Evolutionary conservation across 2,329 filamentous ascomycete species (phyloP).

Genomic region (Raffaelea deltoideospora): DNA sequence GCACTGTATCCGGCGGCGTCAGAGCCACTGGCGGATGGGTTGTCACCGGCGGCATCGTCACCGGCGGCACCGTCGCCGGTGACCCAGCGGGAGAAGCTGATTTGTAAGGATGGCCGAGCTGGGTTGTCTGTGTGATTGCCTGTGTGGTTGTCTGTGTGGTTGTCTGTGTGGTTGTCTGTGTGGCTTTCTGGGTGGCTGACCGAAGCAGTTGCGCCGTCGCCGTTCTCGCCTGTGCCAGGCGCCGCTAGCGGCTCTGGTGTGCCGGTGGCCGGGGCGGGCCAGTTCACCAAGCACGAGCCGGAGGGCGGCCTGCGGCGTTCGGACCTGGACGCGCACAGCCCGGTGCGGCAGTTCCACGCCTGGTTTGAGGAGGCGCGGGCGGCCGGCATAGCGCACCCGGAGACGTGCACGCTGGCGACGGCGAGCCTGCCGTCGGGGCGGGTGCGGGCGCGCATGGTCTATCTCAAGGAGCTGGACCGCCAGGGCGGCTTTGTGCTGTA

Average conservation of each 20-base stretch:
- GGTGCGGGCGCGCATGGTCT: constrained; percentile 74
- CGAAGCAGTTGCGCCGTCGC: constrained; percentile 11
- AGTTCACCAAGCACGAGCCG: constrained; percentile 45
- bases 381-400: constrained; percentile 51
- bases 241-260: not conserved
- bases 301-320: constrained; percentile 40
- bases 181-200: too few species aligned
- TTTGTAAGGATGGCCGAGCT: too few species aligned
- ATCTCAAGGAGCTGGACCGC: constrained; percentile 84
- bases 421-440: constrained; percentile 69
- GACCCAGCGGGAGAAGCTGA: constrained; percentile 7
- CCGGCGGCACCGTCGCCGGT: too few species aligned
- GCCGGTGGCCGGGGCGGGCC: constrained; percentile 45
- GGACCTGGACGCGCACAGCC: constrained; percentile 46
- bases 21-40: constrained; percentile 2
- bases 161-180: too few species aligned
- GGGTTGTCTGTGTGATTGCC: too few species aligned
- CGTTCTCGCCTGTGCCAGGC: not conserved
- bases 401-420: constrained; percentile 79
- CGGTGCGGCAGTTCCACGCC: constrained; percentile 69
- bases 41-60: constrained; percentile 4
- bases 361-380: constrained; percentile 71
- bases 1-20: constrained; percentile 1
- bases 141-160: too few species aligned
- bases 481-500: constrained; percentile 82